These are phyloP conservation scores for Trypanosoma vivax DNA, from an alignment of 208 protist genomes.

Conservation along the genomic window DNA sequence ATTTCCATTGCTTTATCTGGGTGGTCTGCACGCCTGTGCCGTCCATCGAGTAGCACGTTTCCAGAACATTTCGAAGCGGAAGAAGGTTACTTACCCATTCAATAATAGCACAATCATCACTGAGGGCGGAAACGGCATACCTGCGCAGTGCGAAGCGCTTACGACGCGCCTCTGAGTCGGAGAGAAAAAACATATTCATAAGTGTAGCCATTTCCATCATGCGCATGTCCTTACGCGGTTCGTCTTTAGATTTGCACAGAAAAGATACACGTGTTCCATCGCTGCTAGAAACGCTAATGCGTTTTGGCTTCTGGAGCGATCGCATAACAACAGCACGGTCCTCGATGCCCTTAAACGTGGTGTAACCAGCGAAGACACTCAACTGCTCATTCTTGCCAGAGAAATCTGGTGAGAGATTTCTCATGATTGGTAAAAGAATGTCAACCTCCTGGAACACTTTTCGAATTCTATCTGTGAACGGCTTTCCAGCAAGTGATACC, in stretches of 20 bases:
- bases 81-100: slow-evolving; percentile 93
- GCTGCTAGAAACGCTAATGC: slow-evolving; percentile 72
- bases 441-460: slow-evolving; percentile 26
- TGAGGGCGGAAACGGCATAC: slow-evolving; percentile 87
- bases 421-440: slow-evolving; percentile 70
- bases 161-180: slow-evolving; percentile 71
- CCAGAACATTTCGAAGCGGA: slow-evolving; percentile 73
- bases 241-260: slow-evolving; percentile 91
- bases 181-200: slow-evolving; percentile 91
- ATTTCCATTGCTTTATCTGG: slow-evolving; percentile 62
- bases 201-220: slow-evolving; percentile 94
- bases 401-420: slow-evolving; percentile 66
- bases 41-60: slow-evolving; percentile 68
- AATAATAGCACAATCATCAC: slow-evolving; percentile 90
- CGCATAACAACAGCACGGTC: slow-evolving; percentile 76
- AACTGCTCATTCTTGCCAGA: slow-evolving; percentile 3
- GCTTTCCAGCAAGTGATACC: slow-evolving; percentile 34
- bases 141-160: slow-evolving; percentile 76
- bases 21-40: slow-evolving; percentile 51
- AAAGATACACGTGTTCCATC: slow-evolving; percentile 76
- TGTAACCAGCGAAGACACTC: slow-evolving; percentile 41
- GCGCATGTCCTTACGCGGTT: slow-evolving; percentile 92
- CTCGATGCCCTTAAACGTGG: slow-evolving; percentile 71
- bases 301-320: slow-evolving; percentile 91
- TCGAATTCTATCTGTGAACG: slow-evolving; percentile 55